phyloP scores from a whole-genome alignment of 2,329 filamentous ascomycete genomes.

The Fusarium sambucinum region DNA sequence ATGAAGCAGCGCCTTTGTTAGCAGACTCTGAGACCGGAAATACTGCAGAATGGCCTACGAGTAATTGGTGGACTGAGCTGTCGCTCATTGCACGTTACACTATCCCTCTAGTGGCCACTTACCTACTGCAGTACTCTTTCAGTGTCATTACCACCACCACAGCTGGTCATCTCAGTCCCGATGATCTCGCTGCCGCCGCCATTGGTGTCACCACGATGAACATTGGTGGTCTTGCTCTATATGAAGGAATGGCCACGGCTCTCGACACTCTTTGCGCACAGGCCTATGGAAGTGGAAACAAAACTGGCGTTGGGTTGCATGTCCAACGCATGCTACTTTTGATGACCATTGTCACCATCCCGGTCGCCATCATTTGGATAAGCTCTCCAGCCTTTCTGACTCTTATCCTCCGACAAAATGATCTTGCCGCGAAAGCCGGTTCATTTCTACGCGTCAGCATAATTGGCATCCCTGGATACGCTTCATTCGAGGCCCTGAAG shows the following conservation, averaged over 20 bases:
- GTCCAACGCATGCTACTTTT: constrained; percentile 65
- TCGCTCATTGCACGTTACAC: constrained; percentile 48
- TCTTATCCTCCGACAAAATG: constrained; percentile 60
- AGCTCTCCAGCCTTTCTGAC: constrained; percentile 60
- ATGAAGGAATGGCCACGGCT: constrained; percentile 47
- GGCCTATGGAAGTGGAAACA: constrained; percentile 54
- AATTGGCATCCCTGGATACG: constrained; percentile 65
- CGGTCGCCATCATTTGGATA: constrained; percentile 63
- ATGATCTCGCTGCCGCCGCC: constrained; percentile 65
- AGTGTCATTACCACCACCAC: constrained; percentile 64
- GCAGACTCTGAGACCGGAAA: neutral
- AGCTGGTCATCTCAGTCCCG: constrained; percentile 64
- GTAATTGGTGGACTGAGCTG: constrained; percentile 31
- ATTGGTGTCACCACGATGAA: constrained; percentile 66
- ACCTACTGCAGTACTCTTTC: constrained; percentile 66
- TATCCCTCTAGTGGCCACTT: constrained; percentile 64
- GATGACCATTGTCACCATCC: constrained; percentile 60
- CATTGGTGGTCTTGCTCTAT: constrained; percentile 63
- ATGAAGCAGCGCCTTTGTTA: constrained; percentile 36
- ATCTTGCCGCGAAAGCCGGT: constrained; percentile 62
- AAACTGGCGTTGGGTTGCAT: constrained; percentile 63
- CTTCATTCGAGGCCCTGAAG: constrained; percentile 66
- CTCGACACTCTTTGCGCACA: constrained; percentile 47
- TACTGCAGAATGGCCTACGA: neutral
- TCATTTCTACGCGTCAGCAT: constrained; percentile 62